A percentile compares a stretch with the other conserved stretches of the same genome.
Conservation (phyloP, 352 stramenopile genomes). For the Globisporangium acanthophoron region DNA sequence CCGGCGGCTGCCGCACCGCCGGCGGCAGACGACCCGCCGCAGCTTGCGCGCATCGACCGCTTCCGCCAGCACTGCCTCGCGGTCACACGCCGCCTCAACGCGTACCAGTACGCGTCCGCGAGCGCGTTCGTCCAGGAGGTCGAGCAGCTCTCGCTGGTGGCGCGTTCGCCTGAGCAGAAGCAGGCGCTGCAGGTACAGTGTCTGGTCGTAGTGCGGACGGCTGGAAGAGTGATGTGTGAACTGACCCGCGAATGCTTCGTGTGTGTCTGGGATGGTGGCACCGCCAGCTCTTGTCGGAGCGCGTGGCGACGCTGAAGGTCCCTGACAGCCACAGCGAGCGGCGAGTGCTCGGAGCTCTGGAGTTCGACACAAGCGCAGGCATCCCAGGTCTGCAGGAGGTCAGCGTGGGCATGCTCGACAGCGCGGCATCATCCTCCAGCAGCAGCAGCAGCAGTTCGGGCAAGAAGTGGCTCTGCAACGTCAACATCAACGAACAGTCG, state of each 20-base stretch:
- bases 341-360: conserved; percentile 12
- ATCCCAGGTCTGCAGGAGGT: conserved; percentile 44
- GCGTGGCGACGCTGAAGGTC: background rate
- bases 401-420: background rate
- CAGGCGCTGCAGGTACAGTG: conserved; percentile 13
- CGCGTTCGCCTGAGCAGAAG: conserved; percentile 18
- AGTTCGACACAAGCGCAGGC: conserved; percentile 18
- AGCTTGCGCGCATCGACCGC: conserved; percentile 11
- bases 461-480: conserved; percentile 41
- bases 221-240: background rate
- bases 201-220: background rate
- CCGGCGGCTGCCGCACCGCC: background rate
- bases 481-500: conserved; percentile 34
- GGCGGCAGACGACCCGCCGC: background rate
- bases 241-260: background rate
- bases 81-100: conserved; percentile 47
- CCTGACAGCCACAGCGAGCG: background rate
- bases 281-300: conserved; percentile 5
- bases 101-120: conserved; percentile 54
- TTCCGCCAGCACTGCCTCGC: conserved; percentile 27
- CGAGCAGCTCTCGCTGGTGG: conserved; percentile 29
- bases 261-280: background rate
- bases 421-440: background rate
- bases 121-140: conserved; percentile 51
- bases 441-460: background rate